Base-by-base conservation (phyloP, 1,284 basidiomycete genomes). In the Rhodotorula sp. region DNA sequence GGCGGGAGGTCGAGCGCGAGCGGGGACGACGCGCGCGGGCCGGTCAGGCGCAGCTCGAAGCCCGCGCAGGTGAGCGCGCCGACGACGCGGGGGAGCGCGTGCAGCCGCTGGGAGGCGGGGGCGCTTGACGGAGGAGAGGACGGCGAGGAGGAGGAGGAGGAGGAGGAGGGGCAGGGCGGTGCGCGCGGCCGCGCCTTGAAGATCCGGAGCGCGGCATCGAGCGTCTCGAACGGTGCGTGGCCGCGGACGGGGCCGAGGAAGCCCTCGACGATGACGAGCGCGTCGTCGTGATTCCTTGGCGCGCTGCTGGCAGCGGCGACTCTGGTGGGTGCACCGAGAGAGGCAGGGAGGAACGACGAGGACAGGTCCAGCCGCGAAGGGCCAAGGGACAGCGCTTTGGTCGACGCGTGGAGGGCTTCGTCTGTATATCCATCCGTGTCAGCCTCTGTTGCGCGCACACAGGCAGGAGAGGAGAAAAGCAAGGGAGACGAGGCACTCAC, bases 271-370 rank as follows among this genome's bases (percentile, higher is more conserved):
- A 78, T 48, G 46, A 74, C 54, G 36, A 68, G 64, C 39, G 68
- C 29, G 32, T 73, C 76, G 64, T 73, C 71, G 59, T 66, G 69
- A 39, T 77, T 63, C 10, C 22, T 46, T 13, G 57, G 54, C 29
- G n/a, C 15, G n/a, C 13, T 17, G 29, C 19, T 29, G 34, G 29
- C 29, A 41, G 59, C 61, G 37, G 39, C 29, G 29, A 22, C 1
- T 27, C 39, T 22, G 19, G 66, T 27, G 6, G 41, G 21, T 10
- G 29, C 56, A 44, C 53, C 29, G 41, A 72, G 55, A 8, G 56
- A 39, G 7, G 64, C 62, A 1, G 78, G 78, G 15, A 76, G 60
- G 76, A 76, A 78, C 21, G 75, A 75, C 50, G 78, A 75, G 3
- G 72, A 71, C 17, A 78, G 19, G 46, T 70, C 58, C 39, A 74